These are phyloP conservation scores for Neonectria hederae DNA, from an alignment of 2,329 filamentous ascomycete genomes.

Conservation along the genomic window DNA sequence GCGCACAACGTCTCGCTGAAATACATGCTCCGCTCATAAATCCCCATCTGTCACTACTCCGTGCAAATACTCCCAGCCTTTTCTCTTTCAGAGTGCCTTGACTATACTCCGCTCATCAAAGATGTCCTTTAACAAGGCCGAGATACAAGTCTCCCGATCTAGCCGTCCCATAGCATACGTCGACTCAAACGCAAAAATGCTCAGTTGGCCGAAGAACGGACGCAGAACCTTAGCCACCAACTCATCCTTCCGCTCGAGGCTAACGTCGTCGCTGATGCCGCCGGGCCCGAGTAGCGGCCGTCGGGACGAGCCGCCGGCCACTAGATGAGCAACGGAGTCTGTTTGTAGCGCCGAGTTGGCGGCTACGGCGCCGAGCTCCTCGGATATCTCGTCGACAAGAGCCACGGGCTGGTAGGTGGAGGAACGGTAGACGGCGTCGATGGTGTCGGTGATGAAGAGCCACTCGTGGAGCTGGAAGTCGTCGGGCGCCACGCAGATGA, in stretches of 20 bases:
- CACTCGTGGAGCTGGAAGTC: conserved; percentile 99
- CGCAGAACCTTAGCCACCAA: conserved; percentile 81
- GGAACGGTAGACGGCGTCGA: conserved; percentile 91
- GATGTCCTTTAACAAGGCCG: conserved; percentile 74
- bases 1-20: neutral
- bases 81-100: conserved; percentile 59
- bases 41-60: neutral
- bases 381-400: conserved; percentile 84
- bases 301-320: conserved; percentile 49
- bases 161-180: conserved; percentile 84
- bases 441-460: conserved; percentile 96
- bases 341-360: conserved; percentile 46
- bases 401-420: conserved; percentile 74
- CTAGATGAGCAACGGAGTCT: conserved; percentile 51
- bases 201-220: conserved; percentile 91
- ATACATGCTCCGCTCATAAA: conserved; percentile 18
- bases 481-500: conserved; percentile 88
- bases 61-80: conserved; percentile 4
- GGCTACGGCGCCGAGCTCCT: conserved; percentile 69
- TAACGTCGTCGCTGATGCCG: conserved; percentile 65
- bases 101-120: conserved; percentile 81
- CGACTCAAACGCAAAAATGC: conserved; percentile 92
- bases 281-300: conserved; percentile 62
- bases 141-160: conserved; percentile 72
- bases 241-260: conserved; percentile 70